These are phyloP conservation scores for Botrytis paeoniae DNA, from an alignment of 2,329 filamentous ascomycete species.

Conservation along the genomic window DNA sequence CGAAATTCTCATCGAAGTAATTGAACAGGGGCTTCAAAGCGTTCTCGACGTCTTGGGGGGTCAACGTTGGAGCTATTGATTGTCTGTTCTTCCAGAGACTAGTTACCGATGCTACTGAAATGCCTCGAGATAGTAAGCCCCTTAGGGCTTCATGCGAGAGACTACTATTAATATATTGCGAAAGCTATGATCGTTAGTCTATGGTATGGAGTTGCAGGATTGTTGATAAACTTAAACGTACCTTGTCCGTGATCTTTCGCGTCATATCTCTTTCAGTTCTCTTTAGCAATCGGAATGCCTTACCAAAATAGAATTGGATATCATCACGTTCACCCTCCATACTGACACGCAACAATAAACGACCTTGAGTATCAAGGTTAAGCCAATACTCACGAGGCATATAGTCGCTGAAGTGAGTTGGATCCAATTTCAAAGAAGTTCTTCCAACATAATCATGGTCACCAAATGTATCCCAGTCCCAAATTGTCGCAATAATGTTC, in stretches of 20 bases:
- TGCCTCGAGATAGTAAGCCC: slow-evolving; percentile 66
- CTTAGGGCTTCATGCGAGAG: slow-evolving; percentile 80
- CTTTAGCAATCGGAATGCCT: slow-evolving; percentile 92
- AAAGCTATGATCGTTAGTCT: slow-evolving; percentile 57
- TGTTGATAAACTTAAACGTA: slow-evolving; percentile 39
- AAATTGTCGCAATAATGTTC: slow-evolving; percentile 94
- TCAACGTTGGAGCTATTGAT: slow-evolving; percentile 55
- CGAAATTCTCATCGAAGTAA: slow-evolving; percentile 98
- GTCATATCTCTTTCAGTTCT: slow-evolving; percentile 98
- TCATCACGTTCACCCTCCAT: slow-evolving; percentile 99
- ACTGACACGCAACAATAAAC: slow-evolving; percentile 83
- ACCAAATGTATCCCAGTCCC: slow-evolving; percentile 96
- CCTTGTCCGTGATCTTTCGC: slow-evolving; percentile 95
- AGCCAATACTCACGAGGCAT: slow-evolving; percentile 96
- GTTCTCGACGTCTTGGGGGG: slow-evolving; percentile 71
- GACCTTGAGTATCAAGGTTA: slow-evolving; percentile 91
- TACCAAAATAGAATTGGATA: slow-evolving; percentile 97
- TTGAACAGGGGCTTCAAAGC: slow-evolving; percentile 81
- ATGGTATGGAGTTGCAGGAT: slow-evolving; percentile 13
- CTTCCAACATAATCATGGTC: slow-evolving; percentile 97
- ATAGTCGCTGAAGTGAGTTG: slow-evolving; percentile 95
- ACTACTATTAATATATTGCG: slow-evolving; percentile 86
- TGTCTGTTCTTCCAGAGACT: slow-evolving; percentile 63
- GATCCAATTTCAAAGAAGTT: slow-evolving; percentile 97
- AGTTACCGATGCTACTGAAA: slow-evolving; percentile 69